Percentiles rank a stretch among this genome's conserved stretches.
Evolutionary conservation across 1,284 basidiomycete genomes (phyloP).

Genomic region (Mycena sp.): DNA sequence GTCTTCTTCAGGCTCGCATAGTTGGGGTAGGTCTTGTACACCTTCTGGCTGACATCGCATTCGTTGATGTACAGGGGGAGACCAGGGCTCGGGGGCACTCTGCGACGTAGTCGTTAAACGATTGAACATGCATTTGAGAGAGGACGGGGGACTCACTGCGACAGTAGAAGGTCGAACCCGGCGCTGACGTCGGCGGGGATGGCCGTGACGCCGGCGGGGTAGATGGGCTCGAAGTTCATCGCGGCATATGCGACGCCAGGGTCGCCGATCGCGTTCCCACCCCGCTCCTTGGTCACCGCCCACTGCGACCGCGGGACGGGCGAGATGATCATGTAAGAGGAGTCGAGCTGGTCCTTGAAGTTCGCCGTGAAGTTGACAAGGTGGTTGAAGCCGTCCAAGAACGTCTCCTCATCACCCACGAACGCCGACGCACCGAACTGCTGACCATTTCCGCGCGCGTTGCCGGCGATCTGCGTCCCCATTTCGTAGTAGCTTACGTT

Average conservation of each 20-base stretch:
- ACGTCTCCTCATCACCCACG: conserved; percentile 5
- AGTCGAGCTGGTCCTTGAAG: neutral
- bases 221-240: conserved; percentile 2
- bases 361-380: neutral
- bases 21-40: conserved; percentile 47
- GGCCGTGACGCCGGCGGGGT: neutral
- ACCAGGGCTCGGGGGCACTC: conserved; percentile 31
- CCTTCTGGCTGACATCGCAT: conserved; percentile 45
- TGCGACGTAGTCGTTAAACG: neutral
- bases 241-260: conserved; percentile 3
- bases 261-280: conserved; percentile 9
- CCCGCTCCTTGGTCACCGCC: neutral
- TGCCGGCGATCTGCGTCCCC: neutral
- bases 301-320: conserved; percentile 8
- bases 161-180: conserved; percentile 34
- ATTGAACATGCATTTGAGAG: neutral
- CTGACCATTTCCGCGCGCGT: neutral
- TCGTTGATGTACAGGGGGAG: conserved; percentile 50
- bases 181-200: conserved; percentile 28
- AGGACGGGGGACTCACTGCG: conserved; percentile 26
- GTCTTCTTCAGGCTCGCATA: conserved; percentile 44
- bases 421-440: conserved; percentile 5
- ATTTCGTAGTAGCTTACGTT: neutral
- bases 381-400: neutral
- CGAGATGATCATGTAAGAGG: neutral